Percentiles rank a stretch among this genome's conserved stretches.
These are phyloP conservation scores for Solanum megistacrolobum DNA, from an alignment of 257 asterid genomes.

Conservation along the genomic window DNA sequence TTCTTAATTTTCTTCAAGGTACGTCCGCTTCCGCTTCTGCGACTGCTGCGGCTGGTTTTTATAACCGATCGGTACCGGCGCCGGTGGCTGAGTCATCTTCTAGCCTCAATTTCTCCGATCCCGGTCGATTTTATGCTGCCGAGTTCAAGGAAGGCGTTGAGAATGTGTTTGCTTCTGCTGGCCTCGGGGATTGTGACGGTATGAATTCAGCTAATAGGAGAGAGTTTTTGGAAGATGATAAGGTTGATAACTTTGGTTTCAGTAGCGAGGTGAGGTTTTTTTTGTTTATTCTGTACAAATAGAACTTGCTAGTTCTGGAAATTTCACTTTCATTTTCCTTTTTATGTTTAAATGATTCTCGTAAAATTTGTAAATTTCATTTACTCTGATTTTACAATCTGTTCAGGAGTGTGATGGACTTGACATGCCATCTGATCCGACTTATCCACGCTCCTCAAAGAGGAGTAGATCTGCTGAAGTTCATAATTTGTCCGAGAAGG, in stretches of 20 bases:
- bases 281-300: not conserved
- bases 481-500: constrained; percentile 95
- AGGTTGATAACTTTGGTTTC: constrained; percentile 24
- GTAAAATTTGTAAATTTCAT: not conserved
- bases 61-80: constrained; percentile 1
- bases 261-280: constrained; percentile 25
- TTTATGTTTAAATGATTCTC: not conserved
- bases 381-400: not conserved
- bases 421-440: constrained; percentile 26
- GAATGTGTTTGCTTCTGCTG: constrained; percentile 11
- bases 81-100: constrained; percentile 36
- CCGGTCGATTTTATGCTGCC: constrained; percentile 27
- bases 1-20: not conserved
- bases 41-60: not conserved
- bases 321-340: not conserved
- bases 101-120: constrained; percentile 62
- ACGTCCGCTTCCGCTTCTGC: not conserved
- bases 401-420: constrained; percentile 52
- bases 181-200: constrained; percentile 40
- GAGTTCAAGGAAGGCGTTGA: constrained; percentile 14
- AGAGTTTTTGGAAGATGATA: constrained; percentile 5
- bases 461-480: constrained; percentile 93
- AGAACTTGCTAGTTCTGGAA: not conserved
- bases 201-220: constrained; percentile 33
- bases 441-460: constrained; percentile 60